These are phyloP conservation scores for Gentiana macrophylla DNA, from an alignment of 257 asterid genomes.

Conservation along the genomic window DNA sequence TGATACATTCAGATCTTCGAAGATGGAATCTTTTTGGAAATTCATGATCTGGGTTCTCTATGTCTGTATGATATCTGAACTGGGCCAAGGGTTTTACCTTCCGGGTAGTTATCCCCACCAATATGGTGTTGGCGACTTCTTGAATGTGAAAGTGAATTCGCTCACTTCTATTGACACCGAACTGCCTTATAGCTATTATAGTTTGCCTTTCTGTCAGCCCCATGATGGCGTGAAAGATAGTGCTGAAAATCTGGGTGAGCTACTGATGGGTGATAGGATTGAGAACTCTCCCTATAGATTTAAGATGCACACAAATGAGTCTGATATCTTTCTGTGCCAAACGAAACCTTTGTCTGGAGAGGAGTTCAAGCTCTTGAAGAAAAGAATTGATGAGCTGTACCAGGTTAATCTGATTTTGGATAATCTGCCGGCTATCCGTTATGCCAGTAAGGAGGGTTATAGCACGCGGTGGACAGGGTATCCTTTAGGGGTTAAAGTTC, in stretches of 20 bases:
- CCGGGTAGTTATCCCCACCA: constrained; percentile 89
- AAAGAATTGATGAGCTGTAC: constrained; percentile 86
- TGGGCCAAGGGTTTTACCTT: constrained; percentile 73
- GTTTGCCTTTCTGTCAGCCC: constrained; percentile 71
- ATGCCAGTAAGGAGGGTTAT: constrained; percentile 57
- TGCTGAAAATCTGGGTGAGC: constrained; percentile 88
- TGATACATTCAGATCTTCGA: constrained; percentile 52
- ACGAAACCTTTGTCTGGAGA: constrained; percentile 55
- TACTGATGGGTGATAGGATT: constrained; percentile 89
- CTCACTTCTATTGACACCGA: constrained; percentile 84
- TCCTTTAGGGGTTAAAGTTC: constrained; percentile 66
- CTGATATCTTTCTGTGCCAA: constrained; percentile 58
- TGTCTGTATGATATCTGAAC: constrained; percentile 22
- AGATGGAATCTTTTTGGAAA: constrained; percentile 43
- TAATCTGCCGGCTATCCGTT: constrained; percentile 78
- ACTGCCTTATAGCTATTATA: constrained; percentile 70
- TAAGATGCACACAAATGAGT: constrained; percentile 67
- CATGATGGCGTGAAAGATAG: constrained; percentile 73
- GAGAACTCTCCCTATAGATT: constrained; percentile 85
- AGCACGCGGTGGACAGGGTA: constrained; percentile 75
- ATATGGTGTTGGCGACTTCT: constrained; percentile 55
- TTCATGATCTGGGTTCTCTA: constrained; percentile 57
- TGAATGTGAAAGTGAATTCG: constrained; percentile 82
- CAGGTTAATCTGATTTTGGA: constrained; percentile 79
- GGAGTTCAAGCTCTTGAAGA: constrained; percentile 62